phyloP scores from a whole-genome alignment of 495 filamentous ascomycete genomes.

The Cercophora newfieldiana region DNA sequence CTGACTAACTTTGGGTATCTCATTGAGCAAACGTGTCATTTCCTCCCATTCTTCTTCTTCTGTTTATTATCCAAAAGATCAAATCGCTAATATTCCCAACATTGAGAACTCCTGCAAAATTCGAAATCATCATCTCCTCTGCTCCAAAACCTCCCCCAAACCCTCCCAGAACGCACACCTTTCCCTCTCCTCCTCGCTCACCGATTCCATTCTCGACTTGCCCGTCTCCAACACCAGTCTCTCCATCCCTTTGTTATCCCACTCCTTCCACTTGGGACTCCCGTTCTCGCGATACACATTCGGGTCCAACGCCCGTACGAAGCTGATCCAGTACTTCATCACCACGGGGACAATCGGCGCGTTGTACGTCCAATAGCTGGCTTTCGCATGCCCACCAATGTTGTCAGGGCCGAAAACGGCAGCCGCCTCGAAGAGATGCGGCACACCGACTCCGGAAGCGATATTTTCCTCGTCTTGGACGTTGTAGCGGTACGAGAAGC shows the following conservation, averaged over 20 bases:
- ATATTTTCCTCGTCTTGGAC: constrained; percentile 26
- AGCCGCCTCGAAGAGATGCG: constrained; percentile 38
- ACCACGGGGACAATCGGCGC: constrained; percentile 34
- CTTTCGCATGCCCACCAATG: constrained; percentile 16
- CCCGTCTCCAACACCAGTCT: constrained; percentile 38
- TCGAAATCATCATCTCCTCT: constrained; percentile 20
- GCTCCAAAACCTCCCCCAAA: constrained; percentile 41
- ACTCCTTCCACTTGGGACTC: constrained; percentile 37
- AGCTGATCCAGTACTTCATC: constrained; percentile 47
- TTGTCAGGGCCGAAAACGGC: constrained; percentile 48
- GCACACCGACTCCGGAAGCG: constrained; percentile 21
- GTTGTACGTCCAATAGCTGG: constrained; percentile 42
- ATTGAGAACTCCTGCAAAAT: background rate
- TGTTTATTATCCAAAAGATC: too few species aligned
- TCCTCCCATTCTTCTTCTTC: too few species aligned
- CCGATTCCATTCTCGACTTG: constrained; percentile 37
- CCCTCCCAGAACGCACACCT: constrained; percentile 35
- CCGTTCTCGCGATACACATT: constrained; percentile 24
- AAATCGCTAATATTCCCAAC: too few species aligned
- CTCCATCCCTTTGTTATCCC: constrained; percentile 23
- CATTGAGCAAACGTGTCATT: too few species aligned
- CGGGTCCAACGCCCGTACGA: constrained; percentile 42
- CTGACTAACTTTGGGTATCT: too few species aligned
- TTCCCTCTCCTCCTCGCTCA: constrained; percentile 28
- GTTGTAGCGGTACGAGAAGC: constrained; percentile 32